Evolutionary conservation across 2,329 filamentous ascomycete genomes (phyloP).

Genomic region (Penicillium palitans): DNA sequence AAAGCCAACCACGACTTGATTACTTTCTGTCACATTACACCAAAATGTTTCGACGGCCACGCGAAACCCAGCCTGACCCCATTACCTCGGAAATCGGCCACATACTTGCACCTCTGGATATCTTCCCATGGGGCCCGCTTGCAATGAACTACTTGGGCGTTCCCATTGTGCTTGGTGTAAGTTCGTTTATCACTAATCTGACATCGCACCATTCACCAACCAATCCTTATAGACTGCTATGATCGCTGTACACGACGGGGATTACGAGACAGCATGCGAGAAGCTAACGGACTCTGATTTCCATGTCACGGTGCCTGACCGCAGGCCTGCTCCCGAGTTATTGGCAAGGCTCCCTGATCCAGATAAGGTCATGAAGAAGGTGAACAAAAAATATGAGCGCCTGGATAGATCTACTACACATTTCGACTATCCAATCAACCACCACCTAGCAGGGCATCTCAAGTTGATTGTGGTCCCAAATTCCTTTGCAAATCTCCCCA

Average conservation of each 20-base stretch:
- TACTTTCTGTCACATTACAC: not conserved
- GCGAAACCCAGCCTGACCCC: not conserved
- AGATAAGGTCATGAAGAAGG: not conserved
- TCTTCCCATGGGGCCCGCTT: not conserved
- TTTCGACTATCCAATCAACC: not conserved
- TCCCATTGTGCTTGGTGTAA: not conserved
- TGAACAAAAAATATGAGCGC: not conserved
- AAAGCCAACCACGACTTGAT: not conserved
- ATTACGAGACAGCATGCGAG: not conserved
- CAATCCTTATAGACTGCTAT: not conserved
- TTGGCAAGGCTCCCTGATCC: not conserved
- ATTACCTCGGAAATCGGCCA: rapidly evolving
- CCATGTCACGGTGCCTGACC: not conserved
- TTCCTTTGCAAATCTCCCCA: not conserved
- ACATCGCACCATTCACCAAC: not conserved
- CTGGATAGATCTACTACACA: too few species aligned
- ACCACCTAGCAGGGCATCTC: not conserved
- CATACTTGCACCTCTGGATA: rapidly evolving
- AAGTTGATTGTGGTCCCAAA: not conserved
- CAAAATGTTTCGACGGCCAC: not conserved
- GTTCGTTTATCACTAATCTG: not conserved
- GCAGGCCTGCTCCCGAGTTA: not conserved
- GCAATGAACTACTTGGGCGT: not conserved
- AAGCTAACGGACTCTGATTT: not conserved
- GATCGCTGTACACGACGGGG: not conserved